A percentile compares a stretch with the other conserved stretches of the same genome.
phyloP scores from a whole-genome alignment of 2,329 filamentous ascomycete genomes.

The Periconia macrospinosa region DNA sequence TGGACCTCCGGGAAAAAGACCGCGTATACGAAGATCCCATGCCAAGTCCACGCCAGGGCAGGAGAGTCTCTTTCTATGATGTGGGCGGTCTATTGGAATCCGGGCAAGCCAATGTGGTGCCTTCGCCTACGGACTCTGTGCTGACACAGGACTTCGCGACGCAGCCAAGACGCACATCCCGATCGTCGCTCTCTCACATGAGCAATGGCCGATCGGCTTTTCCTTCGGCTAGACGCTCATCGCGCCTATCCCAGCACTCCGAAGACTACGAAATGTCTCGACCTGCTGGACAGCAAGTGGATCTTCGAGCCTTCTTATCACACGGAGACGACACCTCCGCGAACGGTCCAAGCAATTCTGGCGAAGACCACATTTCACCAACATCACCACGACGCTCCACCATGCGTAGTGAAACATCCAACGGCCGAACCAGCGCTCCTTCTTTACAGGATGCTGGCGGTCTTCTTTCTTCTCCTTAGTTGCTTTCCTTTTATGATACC shows the following conservation, averaged over 20 bases:
- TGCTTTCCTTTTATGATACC: conserved; percentile 36
- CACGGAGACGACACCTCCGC: conserved; percentile 23
- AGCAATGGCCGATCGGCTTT: conserved; percentile 27
- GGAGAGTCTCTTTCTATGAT: conserved; percentile 79
- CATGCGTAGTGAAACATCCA: conserved; percentile 24
- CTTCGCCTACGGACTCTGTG: conserved; percentile 40
- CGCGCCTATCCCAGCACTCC: conserved; percentile 37
- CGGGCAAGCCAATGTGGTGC: conserved; percentile 34
- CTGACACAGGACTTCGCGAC: conserved; percentile 47
- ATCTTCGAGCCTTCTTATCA: conserved; percentile 26
- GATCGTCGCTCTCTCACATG: conserved; percentile 27
- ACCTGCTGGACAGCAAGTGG: conserved; percentile 25
- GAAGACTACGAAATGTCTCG: conserved; percentile 34
- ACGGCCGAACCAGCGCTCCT: conserved; percentile 23
- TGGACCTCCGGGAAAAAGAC: conserved; percentile 16
- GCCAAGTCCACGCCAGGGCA: conserved; percentile 46
- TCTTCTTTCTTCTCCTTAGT: conserved; percentile 35
- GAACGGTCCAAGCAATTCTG: conserved; percentile 17
- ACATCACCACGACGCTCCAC: conserved; percentile 8
- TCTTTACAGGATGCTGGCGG: conserved; percentile 37
- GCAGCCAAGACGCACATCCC: conserved; percentile 32
- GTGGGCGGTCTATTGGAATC: conserved; percentile 74
- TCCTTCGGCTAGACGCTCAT: conserved; percentile 28
- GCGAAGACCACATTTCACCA: conserved; percentile 8
- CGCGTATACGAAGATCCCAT: conserved; percentile 35